Evolutionary conservation across 805 yeast genomes (phyloP).

Genomic region (Millerozyma acaciae): DNA sequence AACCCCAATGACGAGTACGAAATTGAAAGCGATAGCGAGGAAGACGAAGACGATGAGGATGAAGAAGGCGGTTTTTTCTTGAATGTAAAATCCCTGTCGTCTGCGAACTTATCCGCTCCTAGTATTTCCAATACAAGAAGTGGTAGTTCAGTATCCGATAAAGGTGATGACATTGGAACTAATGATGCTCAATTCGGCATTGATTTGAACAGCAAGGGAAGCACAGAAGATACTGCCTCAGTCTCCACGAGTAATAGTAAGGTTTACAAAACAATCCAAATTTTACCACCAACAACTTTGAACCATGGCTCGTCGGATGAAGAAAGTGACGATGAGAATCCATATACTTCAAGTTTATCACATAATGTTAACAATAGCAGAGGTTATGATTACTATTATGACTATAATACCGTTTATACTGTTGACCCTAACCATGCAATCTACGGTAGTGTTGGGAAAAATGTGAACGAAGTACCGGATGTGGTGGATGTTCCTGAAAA

Average conservation of each 20-base stretch:
- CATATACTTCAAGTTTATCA: conserved; percentile 52
- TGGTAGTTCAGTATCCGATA: not conserved
- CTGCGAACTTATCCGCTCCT: conserved; percentile 25
- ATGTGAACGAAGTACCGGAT: conserved; percentile 23
- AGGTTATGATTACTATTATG: conserved; percentile 76
- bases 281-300: conserved; percentile 81
- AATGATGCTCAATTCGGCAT: conserved; percentile 2
- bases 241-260: conserved; percentile 27
- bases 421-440: conserved; percentile 44
- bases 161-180: not conserved
- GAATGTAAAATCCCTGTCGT: conserved; percentile 45
- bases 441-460: conserved; percentile 29
- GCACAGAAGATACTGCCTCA: conserved; percentile 26
- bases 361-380: conserved; percentile 63
- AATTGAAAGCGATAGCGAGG: conserved; percentile 23
- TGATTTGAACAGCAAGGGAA: conserved; percentile 7
- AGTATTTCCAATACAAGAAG: conserved; percentile 20
- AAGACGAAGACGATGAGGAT: conserved; percentile 35
- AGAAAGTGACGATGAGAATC: conserved; percentile 56
- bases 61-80: conserved; percentile 70
- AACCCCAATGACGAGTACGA: conserved; percentile 16
- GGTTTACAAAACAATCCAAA: conserved; percentile 58
- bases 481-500: conserved; percentile 48
- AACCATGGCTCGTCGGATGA: conserved; percentile 68
- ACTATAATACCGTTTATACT: conserved; percentile 73